A percentile compares a stretch with the other conserved stretches of the same genome.
Evolutionary conservation across 2,329 filamentous ascomycete genomes (phyloP).

Genomic region (Anisogramma anomala): DNA sequence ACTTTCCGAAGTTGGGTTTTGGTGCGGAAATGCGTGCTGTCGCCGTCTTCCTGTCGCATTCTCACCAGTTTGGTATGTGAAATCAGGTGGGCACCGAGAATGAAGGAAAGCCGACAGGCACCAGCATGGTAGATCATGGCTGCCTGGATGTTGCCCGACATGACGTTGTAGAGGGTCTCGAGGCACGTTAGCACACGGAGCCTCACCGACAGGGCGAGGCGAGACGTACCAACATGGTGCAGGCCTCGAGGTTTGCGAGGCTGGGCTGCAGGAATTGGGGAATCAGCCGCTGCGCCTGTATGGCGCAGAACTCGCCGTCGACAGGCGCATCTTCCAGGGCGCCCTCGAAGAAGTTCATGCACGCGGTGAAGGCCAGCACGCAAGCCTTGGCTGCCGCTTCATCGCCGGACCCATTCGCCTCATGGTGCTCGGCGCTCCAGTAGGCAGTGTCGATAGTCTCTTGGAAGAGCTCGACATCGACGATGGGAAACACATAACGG

Average conservation of each 20-base stretch:
- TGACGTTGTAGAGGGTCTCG: conserved; percentile 31
- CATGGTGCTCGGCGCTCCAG: neutral
- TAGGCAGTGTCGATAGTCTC: conserved; percentile 19
- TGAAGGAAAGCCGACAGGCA: conserved; percentile 36
- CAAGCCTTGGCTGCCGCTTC: conserved; percentile 26
- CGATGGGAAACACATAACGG: conserved; percentile 31
- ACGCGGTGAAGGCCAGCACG: conserved; percentile 36
- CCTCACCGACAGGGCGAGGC: conserved; percentile 1
- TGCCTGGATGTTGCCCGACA: conserved; percentile 35
- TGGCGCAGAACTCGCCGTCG: conserved; percentile 30
- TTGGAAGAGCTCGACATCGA: conserved; percentile 35
- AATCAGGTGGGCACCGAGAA: conserved; percentile 33
- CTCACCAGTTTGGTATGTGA: neutral
- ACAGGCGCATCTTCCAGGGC: conserved; percentile 17
- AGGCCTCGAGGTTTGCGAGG: conserved; percentile 32
- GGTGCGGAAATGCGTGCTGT: conserved; percentile 16
- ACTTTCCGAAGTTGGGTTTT: conserved; percentile 28
- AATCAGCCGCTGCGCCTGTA: conserved; percentile 31
- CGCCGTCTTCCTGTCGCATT: conserved; percentile 1
- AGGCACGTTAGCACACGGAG: neutral
- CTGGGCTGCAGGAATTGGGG: conserved; percentile 31
- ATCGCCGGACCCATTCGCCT: neutral
- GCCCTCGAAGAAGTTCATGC: conserved; percentile 20
- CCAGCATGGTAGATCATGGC: conserved; percentile 32
- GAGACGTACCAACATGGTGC: conserved; percentile 39